Percentiles rank a stretch among this genome's conserved stretches.
Evolutionary conservation across 23 red algal genomes (phyloP).

Genomic region (Chondrus crispus): DNA sequence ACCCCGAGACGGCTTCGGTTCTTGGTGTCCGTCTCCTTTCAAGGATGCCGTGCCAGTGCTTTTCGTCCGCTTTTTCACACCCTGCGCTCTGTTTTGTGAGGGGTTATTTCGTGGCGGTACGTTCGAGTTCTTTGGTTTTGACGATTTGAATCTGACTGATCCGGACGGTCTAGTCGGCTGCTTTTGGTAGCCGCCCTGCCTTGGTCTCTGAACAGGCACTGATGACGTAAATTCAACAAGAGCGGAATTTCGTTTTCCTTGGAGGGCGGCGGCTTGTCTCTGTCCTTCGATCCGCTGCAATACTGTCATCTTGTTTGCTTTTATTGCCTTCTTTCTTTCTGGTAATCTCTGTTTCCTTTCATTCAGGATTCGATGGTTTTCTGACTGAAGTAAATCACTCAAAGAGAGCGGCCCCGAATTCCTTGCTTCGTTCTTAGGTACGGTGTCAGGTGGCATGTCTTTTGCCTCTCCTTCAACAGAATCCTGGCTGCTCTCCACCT

Average conservation of each 20-base stretch:
- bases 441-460: no score
- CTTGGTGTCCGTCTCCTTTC: no score
- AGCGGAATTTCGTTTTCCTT: background rate
- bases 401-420: no score
- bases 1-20: no score
- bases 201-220: no score
- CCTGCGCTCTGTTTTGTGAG: background rate
- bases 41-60: background rate
- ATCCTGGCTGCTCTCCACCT: no score
- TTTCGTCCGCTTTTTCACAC: background rate
- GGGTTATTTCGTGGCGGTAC: background rate
- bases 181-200: no score
- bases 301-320: conserved; percentile 1
- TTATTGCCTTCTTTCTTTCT: conserved; percentile 17
- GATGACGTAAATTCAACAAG: conserved; percentile 41
- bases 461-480: no score
- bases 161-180: background rate
- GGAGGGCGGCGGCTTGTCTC: background rate
- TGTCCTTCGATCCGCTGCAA: background rate
- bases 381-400: background rate
- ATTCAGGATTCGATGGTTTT: conserved; percentile 19
- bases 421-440: no score
- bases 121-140: background rate
- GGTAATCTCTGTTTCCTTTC: conserved; percentile 20
- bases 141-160: background rate